Evolutionary conservation across 148 eudicot species (phyloP).

Genomic region (Pouteria glomerata): DNA sequence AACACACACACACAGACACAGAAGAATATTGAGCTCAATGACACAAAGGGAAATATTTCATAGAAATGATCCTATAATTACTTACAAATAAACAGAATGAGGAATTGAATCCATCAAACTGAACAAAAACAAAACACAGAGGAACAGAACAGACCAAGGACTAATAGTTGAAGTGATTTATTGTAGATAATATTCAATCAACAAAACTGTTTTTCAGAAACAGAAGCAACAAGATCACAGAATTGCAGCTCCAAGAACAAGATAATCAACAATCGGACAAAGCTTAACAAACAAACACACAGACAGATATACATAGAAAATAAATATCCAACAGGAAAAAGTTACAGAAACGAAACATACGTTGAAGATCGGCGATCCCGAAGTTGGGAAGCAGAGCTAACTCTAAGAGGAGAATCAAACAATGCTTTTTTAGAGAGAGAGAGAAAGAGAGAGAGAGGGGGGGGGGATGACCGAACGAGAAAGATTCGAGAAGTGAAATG

Average conservation of each 20-base stretch:
- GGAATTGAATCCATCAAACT: neutral
- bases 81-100: neutral
- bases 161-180: neutral
- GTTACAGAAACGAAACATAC: neutral
- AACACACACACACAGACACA: too few species aligned
- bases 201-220: neutral
- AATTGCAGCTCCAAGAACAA: neutral
- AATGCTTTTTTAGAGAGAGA: too few species aligned
- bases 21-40: too few species aligned
- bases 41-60: too few species aligned
- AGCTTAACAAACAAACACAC: too few species aligned
- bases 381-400: neutral
- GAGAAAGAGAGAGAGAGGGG: neutral
- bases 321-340: too few species aligned
- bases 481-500: neutral
- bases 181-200: neutral
- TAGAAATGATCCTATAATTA: neutral
- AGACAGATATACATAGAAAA: neutral
- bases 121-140: neutral
- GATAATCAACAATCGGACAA: neutral
- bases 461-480: constrained; percentile 10
- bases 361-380: constrained; percentile 15
- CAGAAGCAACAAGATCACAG: neutral
- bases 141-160: neutral
- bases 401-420: too few species aligned